Conservation (phyloP, 2,329 filamentous ascomycete species). For the Ambrosiella beaveri region DNA sequence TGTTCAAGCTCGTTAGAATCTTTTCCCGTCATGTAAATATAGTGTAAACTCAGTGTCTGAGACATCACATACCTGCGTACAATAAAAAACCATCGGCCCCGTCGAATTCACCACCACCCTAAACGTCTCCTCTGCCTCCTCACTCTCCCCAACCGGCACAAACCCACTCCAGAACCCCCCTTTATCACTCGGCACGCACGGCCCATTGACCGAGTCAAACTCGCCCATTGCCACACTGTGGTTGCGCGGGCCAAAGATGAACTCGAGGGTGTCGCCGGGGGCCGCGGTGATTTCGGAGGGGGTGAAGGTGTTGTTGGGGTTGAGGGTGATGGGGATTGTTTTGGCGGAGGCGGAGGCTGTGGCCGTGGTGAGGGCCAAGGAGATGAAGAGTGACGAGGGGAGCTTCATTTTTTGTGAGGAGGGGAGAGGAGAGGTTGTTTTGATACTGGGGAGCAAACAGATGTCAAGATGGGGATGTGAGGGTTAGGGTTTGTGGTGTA, state of each 20-base stretch:
- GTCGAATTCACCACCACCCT: constrained; percentile 18
- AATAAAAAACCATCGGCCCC: constrained; percentile 20
- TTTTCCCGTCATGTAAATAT: not conserved
- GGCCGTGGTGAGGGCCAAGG: not conserved
- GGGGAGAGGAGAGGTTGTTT: too few relatives aligned
- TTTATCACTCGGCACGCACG: constrained; percentile 25
- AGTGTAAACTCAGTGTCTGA: not conserved
- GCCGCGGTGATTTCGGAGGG: constrained; percentile 27
- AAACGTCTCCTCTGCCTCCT: constrained; percentile 15
- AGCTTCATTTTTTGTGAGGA: not conserved
- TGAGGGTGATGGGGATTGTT: constrained; percentile 24
- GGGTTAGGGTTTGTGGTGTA: too few relatives aligned
- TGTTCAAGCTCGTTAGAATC: not conserved
- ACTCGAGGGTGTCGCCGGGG: constrained; percentile 32
- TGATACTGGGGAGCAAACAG: too few relatives aligned
- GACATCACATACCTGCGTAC: constrained; percentile 12
- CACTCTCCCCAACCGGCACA: constrained; percentile 12
- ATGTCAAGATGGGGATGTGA: too few relatives aligned
- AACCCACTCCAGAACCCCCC: constrained; percentile 30
- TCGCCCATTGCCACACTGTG: constrained; percentile 30
- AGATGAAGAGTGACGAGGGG: not conserved
- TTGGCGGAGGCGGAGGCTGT: constrained; percentile 14
- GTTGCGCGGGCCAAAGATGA: constrained; percentile 35
- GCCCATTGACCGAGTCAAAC: constrained; percentile 20
- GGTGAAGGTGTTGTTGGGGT: constrained; percentile 23